Conservation (phyloP, 2,329 filamentous ascomycete species). For the Trichoderma endophyticum region DNA sequence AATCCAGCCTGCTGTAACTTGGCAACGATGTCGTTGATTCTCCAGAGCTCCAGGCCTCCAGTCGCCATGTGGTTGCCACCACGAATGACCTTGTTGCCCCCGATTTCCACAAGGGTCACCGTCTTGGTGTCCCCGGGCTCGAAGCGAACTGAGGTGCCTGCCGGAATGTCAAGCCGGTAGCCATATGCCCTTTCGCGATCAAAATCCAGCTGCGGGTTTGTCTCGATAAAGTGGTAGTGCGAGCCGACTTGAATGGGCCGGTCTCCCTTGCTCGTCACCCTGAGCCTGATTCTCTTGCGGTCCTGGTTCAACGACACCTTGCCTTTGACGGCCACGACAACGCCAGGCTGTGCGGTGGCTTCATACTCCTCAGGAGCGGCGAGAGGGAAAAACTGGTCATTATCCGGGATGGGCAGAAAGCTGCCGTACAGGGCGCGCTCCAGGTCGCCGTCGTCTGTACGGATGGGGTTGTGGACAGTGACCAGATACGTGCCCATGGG, state of each 20-base stretch:
- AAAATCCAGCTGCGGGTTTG: conserved; percentile 86
- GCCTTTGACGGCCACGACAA: conserved; percentile 68
- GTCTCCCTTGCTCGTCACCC: conserved; percentile 83
- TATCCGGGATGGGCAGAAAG: conserved; percentile 76
- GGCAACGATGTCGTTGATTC: conserved; percentile 63
- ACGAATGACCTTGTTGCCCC: conserved; percentile 71
- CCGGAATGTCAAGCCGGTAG: conserved; percentile 82
- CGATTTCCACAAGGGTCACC: conserved; percentile 85
- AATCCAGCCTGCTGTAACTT: conserved; percentile 72
- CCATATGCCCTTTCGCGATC: conserved; percentile 81
- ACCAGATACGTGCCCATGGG: conserved; percentile 88
- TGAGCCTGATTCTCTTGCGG: conserved; percentile 68
- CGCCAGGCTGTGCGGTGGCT: conserved; percentile 69
- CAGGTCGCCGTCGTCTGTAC: conserved; percentile 80
- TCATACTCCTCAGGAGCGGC: conserved; percentile 64
- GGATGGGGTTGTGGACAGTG: conserved; percentile 87
- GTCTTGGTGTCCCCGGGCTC: conserved; percentile 92
- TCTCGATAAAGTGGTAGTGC: conserved; percentile 94
- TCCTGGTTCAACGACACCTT: conserved; percentile 70
- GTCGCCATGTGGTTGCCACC: conserved; percentile 80
- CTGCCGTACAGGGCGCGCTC: conserved; percentile 86
- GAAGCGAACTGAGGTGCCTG: conserved; percentile 88
- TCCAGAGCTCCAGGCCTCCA: conserved; percentile 64
- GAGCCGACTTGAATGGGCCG: conserved; percentile 89
- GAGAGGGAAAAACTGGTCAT: conserved; percentile 61